Base-by-base conservation (phyloP, 805 yeast genomes). In the Pichia rugopelliculosa region DNA sequence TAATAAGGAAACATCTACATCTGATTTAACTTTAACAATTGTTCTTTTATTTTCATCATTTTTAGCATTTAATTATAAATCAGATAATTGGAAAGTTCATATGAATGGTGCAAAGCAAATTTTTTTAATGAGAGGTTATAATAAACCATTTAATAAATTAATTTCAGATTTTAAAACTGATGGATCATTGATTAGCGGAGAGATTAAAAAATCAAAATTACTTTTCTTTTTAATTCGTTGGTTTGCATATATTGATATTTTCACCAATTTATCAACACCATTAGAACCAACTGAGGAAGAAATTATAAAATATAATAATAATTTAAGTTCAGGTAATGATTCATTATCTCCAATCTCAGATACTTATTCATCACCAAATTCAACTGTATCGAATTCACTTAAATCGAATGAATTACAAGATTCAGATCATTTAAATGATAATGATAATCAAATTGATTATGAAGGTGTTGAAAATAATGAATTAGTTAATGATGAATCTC, bases 81-180 rank as follows among this genome's bases (percentile, higher is more conserved):
- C 67, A 50, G 70, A 68, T 51, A 68, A 74, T 41, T 86, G 87
- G 78, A 70, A 80, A 57, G 75, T 81, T 1, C 93, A 84, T 59
- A 66, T 78, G 45, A 68, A 73, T 34, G 89, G 89, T 0, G 89
- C 90, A 0, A 69, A 79, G 49, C 84, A 80, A 56, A 80, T 84
- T 36, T 70, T 83, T 22, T 58, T 73, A 48, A 75, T 82, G 30
- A 59, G 85, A 51, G 75, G 77, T 13, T 61, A 71, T 39, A 61
- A 67, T 20, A 65, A 62, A 44, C 69, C 71, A 2, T 61, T 64
- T 38, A 56, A 50, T 41, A 58, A 58, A 49, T 41, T 57, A 34
- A 34, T 53, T 38, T 45, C 48, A 11, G 67, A 64, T 36, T 41
- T 52, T 30, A 53, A 50, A 38, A 36, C 40, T 26, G 47, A 42